Percentiles rank a stretch among this genome's conserved stretches.
phyloP scores from a whole-genome alignment of 805 yeast genomes.

The Saccharomycopsis schoenii region DNA sequence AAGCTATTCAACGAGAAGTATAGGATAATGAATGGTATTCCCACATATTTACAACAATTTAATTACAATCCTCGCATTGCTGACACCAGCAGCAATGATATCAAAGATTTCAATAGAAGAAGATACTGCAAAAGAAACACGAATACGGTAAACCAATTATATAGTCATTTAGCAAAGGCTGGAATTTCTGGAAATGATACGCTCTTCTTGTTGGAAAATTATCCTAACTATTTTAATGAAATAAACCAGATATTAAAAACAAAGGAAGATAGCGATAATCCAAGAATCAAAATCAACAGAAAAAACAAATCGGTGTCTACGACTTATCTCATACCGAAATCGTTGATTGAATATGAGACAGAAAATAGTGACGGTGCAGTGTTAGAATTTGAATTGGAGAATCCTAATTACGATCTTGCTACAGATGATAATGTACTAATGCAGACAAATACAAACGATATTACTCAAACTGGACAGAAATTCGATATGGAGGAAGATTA shows the following conservation, averaged over 20 bases:
- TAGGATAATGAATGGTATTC: background rate
- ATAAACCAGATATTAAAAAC: background rate
- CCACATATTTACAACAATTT: background rate
- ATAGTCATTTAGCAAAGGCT: background rate
- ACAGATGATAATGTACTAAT: background rate
- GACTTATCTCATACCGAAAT: background rate
- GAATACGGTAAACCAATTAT: background rate
- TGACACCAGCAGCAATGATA: background rate
- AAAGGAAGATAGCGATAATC: background rate
- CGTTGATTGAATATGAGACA: background rate
- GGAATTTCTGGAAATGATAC: background rate
- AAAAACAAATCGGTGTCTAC: background rate
- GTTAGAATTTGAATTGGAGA: background rate
- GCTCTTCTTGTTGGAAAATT: background rate
- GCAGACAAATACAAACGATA: background rate
- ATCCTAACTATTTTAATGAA: background rate
- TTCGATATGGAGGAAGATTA: background rate
- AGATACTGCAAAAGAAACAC: background rate
- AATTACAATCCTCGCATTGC: background rate
- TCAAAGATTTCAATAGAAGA: background rate
- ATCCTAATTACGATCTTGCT: background rate
- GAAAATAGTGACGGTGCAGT: background rate
- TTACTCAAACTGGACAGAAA: background rate
- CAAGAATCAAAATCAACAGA: background rate
- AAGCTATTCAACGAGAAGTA: too few relatives aligned